A percentile compares a stretch with the other conserved stretches of the same genome.
These are phyloP conservation scores for Talinum fruticosum DNA, from an alignment of 148 eudicot genomes.

Conservation along the genomic window DNA sequence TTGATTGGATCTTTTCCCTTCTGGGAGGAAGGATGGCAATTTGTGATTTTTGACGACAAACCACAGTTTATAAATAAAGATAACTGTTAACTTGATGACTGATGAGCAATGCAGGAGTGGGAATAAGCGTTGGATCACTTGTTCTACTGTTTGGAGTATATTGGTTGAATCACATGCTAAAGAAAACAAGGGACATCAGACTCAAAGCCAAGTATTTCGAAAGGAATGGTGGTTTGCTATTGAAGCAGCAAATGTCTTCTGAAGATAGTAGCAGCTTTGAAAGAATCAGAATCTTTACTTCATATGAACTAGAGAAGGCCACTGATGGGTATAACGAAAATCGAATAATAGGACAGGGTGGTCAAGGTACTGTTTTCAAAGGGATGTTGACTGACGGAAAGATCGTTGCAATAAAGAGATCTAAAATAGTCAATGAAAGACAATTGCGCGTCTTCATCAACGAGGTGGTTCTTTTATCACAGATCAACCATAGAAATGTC, in stretches of 20 bases:
- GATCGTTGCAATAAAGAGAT: slow-evolving; percentile 37
- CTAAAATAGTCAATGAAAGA: slow-evolving; percentile 24
- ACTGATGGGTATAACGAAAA: slow-evolving; percentile 32
- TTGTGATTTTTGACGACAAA: too few relatives aligned
- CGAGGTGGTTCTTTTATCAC: slow-evolving; percentile 37
- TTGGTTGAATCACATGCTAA: slow-evolving; percentile 8
- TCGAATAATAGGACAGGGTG: slow-evolving; percentile 38
- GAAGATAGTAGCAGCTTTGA: slow-evolving; percentile 20
- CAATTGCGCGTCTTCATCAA: slow-evolving; percentile 33
- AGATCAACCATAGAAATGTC: slow-evolving; percentile 35
- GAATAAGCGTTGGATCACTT: slow-evolving; percentile 24
- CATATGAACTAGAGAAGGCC: slow-evolving; percentile 27
- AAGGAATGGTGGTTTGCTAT: too few relatives aligned
- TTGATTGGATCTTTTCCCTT: too few relatives aligned
- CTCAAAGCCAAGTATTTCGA: slow-evolving; percentile 22
- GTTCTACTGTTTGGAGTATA: slow-evolving; percentile 3
- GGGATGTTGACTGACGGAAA: slow-evolving; percentile 39
- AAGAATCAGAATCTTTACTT: slow-evolving; percentile 22
- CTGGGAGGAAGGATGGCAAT: too few relatives aligned
- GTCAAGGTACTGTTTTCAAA: slow-evolving; percentile 41
- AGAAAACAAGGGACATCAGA: slow-evolving; percentile 10
- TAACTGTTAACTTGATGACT: too few relatives aligned
- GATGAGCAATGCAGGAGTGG: slow-evolving; percentile 15
- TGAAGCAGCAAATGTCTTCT: slow-evolving; percentile 27
- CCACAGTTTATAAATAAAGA: too few relatives aligned